Conservation (phyloP, 306 rosid genomes). For the Vicia faba region DNA sequence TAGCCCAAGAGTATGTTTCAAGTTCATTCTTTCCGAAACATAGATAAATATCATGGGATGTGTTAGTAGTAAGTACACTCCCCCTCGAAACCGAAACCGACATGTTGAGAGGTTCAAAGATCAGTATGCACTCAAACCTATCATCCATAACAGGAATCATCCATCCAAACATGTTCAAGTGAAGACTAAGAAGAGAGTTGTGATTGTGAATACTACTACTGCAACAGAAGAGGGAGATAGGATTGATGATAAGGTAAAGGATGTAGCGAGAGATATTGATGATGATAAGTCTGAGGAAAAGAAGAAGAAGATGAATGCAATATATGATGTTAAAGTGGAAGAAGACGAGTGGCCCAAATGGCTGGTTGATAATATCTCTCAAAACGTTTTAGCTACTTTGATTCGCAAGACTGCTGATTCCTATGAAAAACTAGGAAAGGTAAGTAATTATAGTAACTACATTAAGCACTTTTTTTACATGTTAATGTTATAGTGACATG, state of each 20-base stretch:
- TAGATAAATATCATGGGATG: conserved; percentile 67
- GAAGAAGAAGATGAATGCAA: conserved; percentile 48
- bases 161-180: neutral
- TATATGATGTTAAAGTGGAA: conserved; percentile 36
- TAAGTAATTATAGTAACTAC: conserved; percentile 10
- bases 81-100: neutral
- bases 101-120: conserved; percentile 27
- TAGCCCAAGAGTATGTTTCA: neutral
- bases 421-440: conserved; percentile 73
- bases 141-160: neutral
- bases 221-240: neutral
- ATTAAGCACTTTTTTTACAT: too few relatives aligned
- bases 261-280: neutral
- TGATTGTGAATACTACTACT: neutral
- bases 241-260: neutral
- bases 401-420: conserved; percentile 68
- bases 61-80: conserved; percentile 37
- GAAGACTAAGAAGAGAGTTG: neutral
- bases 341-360: conserved; percentile 74
- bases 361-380: conserved; percentile 63
- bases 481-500: neutral
- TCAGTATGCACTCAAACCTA: conserved; percentile 30
- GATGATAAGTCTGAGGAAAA: conserved; percentile 34
- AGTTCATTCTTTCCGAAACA: conserved; percentile 35
- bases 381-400: conserved; percentile 48